Evolutionary conservation across 2,329 filamentous ascomycete species (phyloP).

Genomic region (Aspergillus fischeri): DNA sequence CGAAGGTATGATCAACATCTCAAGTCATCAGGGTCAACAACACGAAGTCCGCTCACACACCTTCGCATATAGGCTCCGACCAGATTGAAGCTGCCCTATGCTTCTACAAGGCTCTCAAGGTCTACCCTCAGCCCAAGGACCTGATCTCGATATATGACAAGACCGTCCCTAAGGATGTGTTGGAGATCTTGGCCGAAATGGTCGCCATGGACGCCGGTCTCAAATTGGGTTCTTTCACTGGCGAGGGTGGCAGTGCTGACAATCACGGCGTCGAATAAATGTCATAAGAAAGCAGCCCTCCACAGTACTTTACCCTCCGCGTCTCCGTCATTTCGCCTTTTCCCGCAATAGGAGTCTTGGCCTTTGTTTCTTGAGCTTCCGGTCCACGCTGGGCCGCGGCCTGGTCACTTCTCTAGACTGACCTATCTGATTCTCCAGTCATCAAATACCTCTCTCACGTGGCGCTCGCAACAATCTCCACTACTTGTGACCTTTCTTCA

Average conservation of each 20-base stretch:
- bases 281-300: conserved; percentile 5
- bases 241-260: conserved; percentile 29
- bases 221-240: conserved; percentile 52
- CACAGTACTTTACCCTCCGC: conserved; percentile 13
- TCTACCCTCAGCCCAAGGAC: conserved; percentile 90
- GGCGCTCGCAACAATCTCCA: conserved; percentile 20
- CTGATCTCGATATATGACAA: conserved; percentile 97
- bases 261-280: conserved; percentile 36
- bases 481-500: conserved; percentile 15
- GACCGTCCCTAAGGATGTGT: conserved; percentile 94
- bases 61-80: conserved; percentile 29
- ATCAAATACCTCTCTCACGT: conserved; percentile 5
- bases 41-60: conserved; percentile 9
- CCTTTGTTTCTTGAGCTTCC: conserved; percentile 12
- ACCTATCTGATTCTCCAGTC: not conserved
- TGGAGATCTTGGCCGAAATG: conserved; percentile 97
- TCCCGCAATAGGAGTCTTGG: conserved; percentile 13
- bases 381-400: conserved; percentile 22
- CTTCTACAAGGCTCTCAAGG: conserved; percentile 98
- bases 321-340: conserved; percentile 9
- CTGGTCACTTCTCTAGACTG: conserved; percentile 14
- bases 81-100: conserved; percentile 79
- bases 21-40: not conserved
- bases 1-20: conserved; percentile 62
- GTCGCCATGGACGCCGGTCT: conserved; percentile 82